These are phyloP conservation scores for Zygosaccharomyces gambellarensis DNA, from an alignment of 805 yeast species.

Conservation along the genomic window DNA sequence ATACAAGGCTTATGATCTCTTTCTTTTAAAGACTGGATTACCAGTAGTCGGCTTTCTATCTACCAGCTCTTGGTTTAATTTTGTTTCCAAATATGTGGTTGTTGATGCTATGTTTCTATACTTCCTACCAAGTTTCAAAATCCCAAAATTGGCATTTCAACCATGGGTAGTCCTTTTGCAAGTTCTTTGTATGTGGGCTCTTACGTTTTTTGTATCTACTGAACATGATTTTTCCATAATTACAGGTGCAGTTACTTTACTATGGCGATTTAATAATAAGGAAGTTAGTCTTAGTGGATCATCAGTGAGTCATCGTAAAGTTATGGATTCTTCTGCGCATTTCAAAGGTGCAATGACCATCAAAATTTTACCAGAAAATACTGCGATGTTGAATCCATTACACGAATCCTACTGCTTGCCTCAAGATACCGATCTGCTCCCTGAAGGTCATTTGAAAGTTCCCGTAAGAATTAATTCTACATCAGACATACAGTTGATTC, in stretches of 20 bases:
- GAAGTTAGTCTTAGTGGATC: conserved; percentile 54
- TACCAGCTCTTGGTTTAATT: conserved; percentile 48
- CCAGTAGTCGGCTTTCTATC: conserved; percentile 34
- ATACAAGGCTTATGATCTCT: conserved; percentile 74
- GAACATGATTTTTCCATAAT: conserved; percentile 47
- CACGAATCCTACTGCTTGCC: conserved; percentile 61
- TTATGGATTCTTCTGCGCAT: conserved; percentile 41
- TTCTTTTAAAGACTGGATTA: conserved; percentile 48
- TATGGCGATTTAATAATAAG: conserved; percentile 41
- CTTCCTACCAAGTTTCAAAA: conserved; percentile 65
- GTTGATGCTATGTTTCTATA: conserved; percentile 69
- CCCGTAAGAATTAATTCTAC: conserved; percentile 83
- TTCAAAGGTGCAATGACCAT: conserved; percentile 83
- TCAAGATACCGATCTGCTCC: conserved; percentile 20
- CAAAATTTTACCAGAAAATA: conserved; percentile 85
- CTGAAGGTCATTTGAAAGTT: conserved; percentile 31
- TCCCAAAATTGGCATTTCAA: conserved; percentile 68
- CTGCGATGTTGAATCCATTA: conserved; percentile 77
- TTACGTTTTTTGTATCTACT: conserved; percentile 53
- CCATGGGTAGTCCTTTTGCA: conserved; percentile 50
- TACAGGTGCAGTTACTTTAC: conserved; percentile 37
- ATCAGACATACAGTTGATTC: conserved; percentile 60
- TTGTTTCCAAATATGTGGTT: conserved; percentile 63
- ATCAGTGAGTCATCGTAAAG: conserved; percentile 32
- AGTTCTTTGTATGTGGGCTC: conserved; percentile 42